Conservation (phyloP, 73 alveolate species). For the Urostyla sp. region DNA sequence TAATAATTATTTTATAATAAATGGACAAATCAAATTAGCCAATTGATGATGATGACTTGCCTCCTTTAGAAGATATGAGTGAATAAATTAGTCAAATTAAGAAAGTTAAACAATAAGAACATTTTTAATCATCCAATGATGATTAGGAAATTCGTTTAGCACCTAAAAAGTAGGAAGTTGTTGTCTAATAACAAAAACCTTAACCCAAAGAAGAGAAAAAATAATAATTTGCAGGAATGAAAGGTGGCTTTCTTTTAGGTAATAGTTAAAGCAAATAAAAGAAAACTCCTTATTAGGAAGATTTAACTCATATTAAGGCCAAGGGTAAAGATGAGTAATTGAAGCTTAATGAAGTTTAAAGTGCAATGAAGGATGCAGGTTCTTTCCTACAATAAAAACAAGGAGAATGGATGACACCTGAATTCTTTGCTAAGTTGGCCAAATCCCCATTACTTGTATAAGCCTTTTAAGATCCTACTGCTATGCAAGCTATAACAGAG, state of each 20-base stretch:
- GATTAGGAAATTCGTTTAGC: slow-evolving; percentile 8
- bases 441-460: slow-evolving; percentile 72
- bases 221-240: slow-evolving; percentile 48
- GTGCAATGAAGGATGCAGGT: slow-evolving; percentile 50
- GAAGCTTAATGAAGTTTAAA: slow-evolving; percentile 52
- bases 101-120: background rate
- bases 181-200: background rate
- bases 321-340: slow-evolving; percentile 34
- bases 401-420: slow-evolving; percentile 87
- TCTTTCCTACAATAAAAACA: slow-evolving; percentile 64
- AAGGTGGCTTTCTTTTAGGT: slow-evolving; percentile 54
- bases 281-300: slow-evolving; percentile 39
- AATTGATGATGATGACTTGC: slow-evolving; percentile 56
- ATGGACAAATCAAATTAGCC: too few species aligned
- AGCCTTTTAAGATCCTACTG: slow-evolving; percentile 82
- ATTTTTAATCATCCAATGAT: background rate
- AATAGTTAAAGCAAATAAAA: slow-evolving; percentile 26
- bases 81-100: slow-evolving; percentile 25
- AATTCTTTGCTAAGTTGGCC: slow-evolving; percentile 75
- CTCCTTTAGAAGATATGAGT: slow-evolving; percentile 63
- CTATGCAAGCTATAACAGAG: slow-evolving; percentile 73
- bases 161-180: background rate
- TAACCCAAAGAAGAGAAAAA: slow-evolving; percentile 14
- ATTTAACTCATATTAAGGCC: slow-evolving; percentile 59
- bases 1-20: too few species aligned